A percentile compares a stretch with the other conserved stretches of the same genome.
Evolutionary conservation across 768 basidiomycete genomes (phyloP).

Genomic region (Leucogyrophana mollusca): DNA sequence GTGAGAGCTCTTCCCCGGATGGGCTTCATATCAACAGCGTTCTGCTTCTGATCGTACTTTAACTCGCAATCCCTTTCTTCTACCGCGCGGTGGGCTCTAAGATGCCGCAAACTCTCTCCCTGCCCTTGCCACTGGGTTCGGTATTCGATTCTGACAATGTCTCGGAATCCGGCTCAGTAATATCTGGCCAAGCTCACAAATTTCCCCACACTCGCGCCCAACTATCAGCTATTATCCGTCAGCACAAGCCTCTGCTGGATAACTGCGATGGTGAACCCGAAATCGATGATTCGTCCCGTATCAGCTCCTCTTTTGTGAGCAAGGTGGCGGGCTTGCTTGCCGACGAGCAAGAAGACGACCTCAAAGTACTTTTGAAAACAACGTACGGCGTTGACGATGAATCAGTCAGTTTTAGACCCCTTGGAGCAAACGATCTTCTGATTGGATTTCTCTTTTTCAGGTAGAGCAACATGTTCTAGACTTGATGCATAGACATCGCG

Average conservation of each 20-base stretch:
- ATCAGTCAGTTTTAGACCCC: constrained; percentile 44
- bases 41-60: constrained; percentile 6
- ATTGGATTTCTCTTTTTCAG: constrained; percentile 34
- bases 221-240: constrained; percentile 69
- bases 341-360: constrained; percentile 84
- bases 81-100: constrained; percentile 8
- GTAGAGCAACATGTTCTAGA: constrained; percentile 89
- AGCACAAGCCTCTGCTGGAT: constrained; percentile 59
- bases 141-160: constrained; percentile 16
- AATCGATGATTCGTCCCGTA: constrained; percentile 47
- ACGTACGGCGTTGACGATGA: constrained; percentile 70
- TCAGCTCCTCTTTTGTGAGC: constrained; percentile 64
- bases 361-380: constrained; percentile 72
- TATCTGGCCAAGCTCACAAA: constrained; percentile 32
- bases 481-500: constrained; percentile 93
- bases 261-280: constrained; percentile 58
- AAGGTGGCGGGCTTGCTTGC: constrained; percentile 70
- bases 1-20: constrained; percentile 19
- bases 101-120: constrained; percentile 24
- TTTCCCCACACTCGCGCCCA: constrained; percentile 86
- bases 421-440: constrained; percentile 15
- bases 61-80: background rate
- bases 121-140: constrained; percentile 16
- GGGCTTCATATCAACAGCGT: constrained; percentile 18
- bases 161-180: constrained; percentile 14